Percentiles rank a stretch among this genome's conserved stretches.
Conservation (phyloP, 495 filamentous ascomycete genomes). For the Lophiotrema nucula region DNA sequence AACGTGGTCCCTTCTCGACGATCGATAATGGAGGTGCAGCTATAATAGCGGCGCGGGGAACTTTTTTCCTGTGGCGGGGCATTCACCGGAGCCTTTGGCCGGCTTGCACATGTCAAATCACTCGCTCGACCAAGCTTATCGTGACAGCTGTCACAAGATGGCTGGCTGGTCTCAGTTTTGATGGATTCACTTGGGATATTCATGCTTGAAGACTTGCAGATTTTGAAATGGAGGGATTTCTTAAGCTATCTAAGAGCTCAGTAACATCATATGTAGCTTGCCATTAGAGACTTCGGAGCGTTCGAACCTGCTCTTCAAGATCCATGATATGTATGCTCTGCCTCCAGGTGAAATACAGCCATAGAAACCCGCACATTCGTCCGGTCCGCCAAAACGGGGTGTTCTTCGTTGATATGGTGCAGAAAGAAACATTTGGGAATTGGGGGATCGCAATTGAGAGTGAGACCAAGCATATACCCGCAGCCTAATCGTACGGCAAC, state of each 20-base stretch:
- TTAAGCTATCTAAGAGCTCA: slow-evolving; percentile 3
- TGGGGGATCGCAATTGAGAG: slow-evolving; percentile 13
- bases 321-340: neutral
- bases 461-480: slow-evolving; percentile 1
- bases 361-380: slow-evolving; percentile 12
- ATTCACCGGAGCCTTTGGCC: no score
- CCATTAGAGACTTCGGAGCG: neutral
- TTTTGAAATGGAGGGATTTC: neutral
- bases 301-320: neutral
- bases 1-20: no score
- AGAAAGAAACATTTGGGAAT: slow-evolving; percentile 17
- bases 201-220: neutral
- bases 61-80: no score
- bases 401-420: slow-evolving; percentile 22
- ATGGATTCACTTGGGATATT: no score
- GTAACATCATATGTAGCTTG: neutral
- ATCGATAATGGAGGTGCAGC: no score
- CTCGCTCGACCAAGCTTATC: no score
- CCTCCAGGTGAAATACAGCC: neutral
- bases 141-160: no score
- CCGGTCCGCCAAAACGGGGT: slow-evolving; percentile 11
- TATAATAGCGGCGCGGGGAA: no score
- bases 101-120: no score
- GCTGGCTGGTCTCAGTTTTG: no score
- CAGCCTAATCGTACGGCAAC: neutral